Base-by-base conservation (phyloP, 169 alveolate species). In the Amoebophrya sp. region DNA sequence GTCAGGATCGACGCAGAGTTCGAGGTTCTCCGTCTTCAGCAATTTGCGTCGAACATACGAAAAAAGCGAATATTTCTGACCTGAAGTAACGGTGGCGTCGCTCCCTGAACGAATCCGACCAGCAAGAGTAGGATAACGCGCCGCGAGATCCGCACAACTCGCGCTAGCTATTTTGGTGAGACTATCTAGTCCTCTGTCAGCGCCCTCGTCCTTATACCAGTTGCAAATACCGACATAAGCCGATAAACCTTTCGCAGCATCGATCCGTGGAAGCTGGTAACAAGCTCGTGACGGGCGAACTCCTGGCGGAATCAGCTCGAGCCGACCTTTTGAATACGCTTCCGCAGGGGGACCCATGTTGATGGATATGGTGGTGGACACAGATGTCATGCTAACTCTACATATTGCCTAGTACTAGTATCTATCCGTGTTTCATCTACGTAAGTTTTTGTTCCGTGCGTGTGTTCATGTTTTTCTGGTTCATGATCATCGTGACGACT, bases 201-300 rank as follows among this genome's bases (percentile, higher is more conserved):
- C n/a, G n/a, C n/a, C n/a, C n/a, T n/a, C n/a, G n/a, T n/a, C 65
- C 65, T 47, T 47, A 18, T 47, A 65, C 83, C 83, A 65, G 83
- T 65, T 65, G 33, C 83, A 65, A 18, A 65, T 65, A 0, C 83
- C 83, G 83, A 65, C 83, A 65, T 65, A 65, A 29, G 83, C 83
- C 10, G 83, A 65, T 36, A 65, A 65, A 65, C 83, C 83, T 36
- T 65, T 65, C 33, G 18, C 83, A 6, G 83, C 83, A 18, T 65
- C 83, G 83, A 65, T 65, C 36, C 2, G 36, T 36, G 83, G 83
- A 36, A 65, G 83, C n/a, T 23, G 76, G 76, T 53, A 53, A 23
- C 76, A 53, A 10, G 10, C n/a, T 23, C 76, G 10, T 10, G n/a
- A 10, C 76, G 23, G 76, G 23, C n/a, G 76, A 53, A 53, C 76